A percentile compares a stretch with the other conserved stretches of the same genome.
Conservation (phyloP, 2,329 filamentous ascomycete genomes). For the Aureobasidium uvarum region DNA sequence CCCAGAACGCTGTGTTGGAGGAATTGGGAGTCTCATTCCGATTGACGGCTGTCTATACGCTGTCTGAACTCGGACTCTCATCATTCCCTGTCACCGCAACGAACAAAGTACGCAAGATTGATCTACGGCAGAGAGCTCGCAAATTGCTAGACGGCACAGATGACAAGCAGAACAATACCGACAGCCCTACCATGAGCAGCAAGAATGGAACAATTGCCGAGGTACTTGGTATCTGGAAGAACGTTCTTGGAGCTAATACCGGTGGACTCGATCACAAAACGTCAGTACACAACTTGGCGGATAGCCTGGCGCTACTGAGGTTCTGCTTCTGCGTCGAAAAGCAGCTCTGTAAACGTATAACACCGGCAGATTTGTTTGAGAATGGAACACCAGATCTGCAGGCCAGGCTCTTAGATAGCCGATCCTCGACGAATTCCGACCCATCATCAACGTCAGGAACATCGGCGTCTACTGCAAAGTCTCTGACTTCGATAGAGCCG, state of each 20-base stretch:
- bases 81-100: not conserved
- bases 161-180: not conserved
- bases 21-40: not conserved
- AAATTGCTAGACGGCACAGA: no score
- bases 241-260: not conserved
- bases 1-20: not conserved
- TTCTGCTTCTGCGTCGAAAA: not conserved
- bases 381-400: not conserved
- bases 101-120: not conserved
- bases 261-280: not conserved
- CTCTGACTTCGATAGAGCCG: not conserved
- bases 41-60: not conserved
- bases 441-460: not conserved
- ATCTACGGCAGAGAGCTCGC: not conserved
- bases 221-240: not conserved
- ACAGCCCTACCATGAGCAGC: not conserved
- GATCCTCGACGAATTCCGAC: not conserved
- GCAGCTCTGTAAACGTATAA: conserved; percentile 32
- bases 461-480: not conserved
- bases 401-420: not conserved
- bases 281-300: not conserved
- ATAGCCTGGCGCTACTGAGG: not conserved
- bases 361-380: not conserved
- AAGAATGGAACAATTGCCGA: not conserved
- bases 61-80: not conserved